phyloP scores from a whole-genome alignment of 2,329 filamentous ascomycete genomes.

The Pyricularia sp. region DNA sequence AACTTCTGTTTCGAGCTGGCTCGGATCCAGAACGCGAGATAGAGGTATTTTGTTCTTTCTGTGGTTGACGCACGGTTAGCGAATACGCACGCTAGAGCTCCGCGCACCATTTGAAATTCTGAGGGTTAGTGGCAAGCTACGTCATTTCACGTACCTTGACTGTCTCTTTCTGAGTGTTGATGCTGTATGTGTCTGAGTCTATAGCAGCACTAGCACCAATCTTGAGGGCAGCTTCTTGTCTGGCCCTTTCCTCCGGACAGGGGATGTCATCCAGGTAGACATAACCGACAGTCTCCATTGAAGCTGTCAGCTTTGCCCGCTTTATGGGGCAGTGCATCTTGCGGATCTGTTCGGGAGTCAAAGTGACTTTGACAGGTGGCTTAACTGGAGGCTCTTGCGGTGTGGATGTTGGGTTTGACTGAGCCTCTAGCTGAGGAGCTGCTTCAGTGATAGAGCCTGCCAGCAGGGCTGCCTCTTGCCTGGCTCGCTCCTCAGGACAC shows the following conservation, averaged over 20 bases:
- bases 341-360: not conserved
- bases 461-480: not conserved
- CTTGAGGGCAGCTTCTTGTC: not conserved
- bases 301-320: not conserved
- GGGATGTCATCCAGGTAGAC: not conserved
- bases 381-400: not conserved
- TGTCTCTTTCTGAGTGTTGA: not conserved
- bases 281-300: not conserved
- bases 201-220: not conserved
- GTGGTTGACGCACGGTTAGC: not conserved
- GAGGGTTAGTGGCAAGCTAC: too few species aligned
- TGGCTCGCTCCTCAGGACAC: not conserved
- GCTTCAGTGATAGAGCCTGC: not conserved
- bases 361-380: not conserved
- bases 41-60: not conserved
- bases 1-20: not conserved
- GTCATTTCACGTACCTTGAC: not conserved
- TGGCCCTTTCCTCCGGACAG: not conserved
- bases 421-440: not conserved
- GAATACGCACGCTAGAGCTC: too few species aligned
- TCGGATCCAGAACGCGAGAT: not conserved
- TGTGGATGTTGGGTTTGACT: not conserved
- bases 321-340: not conserved
- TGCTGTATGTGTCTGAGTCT: not conserved
- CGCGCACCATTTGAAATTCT: too few species aligned